Percentiles rank a stretch among this genome's conserved stretches.
Evolutionary conservation across 225 moss, liverwort and hornwort genomes (phyloP).

Genomic region (Climacium dendroides): DNA sequence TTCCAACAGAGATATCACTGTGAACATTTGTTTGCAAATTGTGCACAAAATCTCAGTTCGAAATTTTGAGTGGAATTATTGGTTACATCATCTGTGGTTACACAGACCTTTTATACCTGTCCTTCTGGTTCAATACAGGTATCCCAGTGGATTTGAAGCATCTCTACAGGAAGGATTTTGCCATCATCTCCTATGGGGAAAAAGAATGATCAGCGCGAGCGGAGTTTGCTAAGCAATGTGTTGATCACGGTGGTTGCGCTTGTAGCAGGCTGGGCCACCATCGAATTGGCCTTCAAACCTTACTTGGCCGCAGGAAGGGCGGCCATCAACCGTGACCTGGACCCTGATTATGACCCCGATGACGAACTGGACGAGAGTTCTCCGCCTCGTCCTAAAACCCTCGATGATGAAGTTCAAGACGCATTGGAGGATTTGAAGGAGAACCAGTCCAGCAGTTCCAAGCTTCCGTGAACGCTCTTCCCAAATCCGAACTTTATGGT

Average conservation of each 20-base stretch:
- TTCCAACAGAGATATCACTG: not conserved
- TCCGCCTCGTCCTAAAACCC: not conserved
- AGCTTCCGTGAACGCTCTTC: not conserved
- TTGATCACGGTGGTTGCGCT: slow-evolving; percentile 25
- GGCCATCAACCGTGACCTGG: slow-evolving; percentile 19
- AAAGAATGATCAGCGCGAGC: not conserved
- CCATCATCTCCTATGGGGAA: slow-evolving; percentile 11
- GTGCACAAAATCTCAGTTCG: not conserved
- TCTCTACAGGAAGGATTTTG: not conserved
- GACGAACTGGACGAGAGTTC: slow-evolving; percentile 11
- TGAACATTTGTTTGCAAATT: not conserved
- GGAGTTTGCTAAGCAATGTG: slow-evolving; percentile 7
- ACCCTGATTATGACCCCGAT: slow-evolving; percentile 47
- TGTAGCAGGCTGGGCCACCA: slow-evolving; percentile 32
- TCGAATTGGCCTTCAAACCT: slow-evolving; percentile 49
- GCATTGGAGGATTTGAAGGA: not conserved
- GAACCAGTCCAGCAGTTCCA: not conserved
- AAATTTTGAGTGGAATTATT: not conserved
- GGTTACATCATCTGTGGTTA: not conserved
- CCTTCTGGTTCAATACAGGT: not conserved
- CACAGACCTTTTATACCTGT: no score
- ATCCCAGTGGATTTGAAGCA: not conserved
- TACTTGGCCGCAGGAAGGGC: slow-evolving; percentile 40
- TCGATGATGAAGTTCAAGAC: not conserved
- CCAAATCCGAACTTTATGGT: not conserved